Conservation (phyloP, 805 yeast species). For the Pichia kluyveri region DNA sequence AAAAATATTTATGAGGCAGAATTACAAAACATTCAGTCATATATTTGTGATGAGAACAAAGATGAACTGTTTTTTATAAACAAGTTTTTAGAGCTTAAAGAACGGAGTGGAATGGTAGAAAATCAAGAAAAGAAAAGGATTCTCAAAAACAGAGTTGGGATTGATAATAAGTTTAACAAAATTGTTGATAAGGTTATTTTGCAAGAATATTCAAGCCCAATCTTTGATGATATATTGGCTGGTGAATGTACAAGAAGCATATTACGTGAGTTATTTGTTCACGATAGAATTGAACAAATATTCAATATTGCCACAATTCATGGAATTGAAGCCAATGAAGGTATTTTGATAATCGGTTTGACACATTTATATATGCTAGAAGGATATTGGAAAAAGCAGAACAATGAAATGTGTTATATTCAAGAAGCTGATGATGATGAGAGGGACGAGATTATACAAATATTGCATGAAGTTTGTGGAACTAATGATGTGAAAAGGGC, state of each 20-base stretch:
- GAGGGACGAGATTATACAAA: slow-evolving; percentile 61
- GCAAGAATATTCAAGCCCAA: neutral
- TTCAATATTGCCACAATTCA: slow-evolving; percentile 70
- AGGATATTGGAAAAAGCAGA: slow-evolving; percentile 49
- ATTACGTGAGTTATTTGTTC: slow-evolving; percentile 54
- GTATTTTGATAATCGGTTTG: slow-evolving; percentile 62
- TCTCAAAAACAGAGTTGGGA: neutral
- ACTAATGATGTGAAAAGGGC: neutral
- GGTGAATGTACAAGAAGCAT: slow-evolving; percentile 73
- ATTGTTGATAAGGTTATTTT: neutral
- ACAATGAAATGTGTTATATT: slow-evolving; percentile 52
- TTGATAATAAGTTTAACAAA: neutral
- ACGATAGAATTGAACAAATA: slow-evolving; percentile 61
- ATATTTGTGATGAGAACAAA: slow-evolving; percentile 42
- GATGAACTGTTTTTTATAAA: neutral
- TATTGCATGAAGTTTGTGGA: slow-evolving; percentile 33
- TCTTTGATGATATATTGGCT: slow-evolving; percentile 10
- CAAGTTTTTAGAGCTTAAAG: neutral
- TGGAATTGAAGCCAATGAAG: slow-evolving; percentile 72
- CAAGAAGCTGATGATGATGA: slow-evolving; percentile 52
- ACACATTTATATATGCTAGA: slow-evolving; percentile 60
- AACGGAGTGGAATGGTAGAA: neutral
- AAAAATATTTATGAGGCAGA: slow-evolving; percentile 35
- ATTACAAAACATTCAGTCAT: slow-evolving; percentile 39
- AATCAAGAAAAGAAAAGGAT: neutral